Base-by-base conservation (phyloP, 2,329 filamentous ascomycete species). In the Cercospora zeina region DNA sequence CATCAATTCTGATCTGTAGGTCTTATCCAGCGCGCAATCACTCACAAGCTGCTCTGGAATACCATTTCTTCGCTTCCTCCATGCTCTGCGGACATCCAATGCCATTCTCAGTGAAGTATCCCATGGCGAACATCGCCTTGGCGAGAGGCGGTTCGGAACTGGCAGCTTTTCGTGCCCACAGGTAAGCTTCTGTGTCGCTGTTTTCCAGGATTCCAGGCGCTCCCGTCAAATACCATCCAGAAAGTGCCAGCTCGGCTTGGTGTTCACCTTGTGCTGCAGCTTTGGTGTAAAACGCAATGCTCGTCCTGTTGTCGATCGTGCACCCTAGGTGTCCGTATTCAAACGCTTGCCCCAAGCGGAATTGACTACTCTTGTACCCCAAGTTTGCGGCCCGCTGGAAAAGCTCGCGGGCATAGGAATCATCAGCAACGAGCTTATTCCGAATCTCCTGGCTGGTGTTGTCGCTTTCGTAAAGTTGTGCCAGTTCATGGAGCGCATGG, bases 91-190 rank as follows among this genome's bases (percentile, higher is more conserved):
- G 82, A 67, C 91, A 87, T 31, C 95, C 95, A 69, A 99, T 97
- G 11, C 95, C 95, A 54, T 95, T 88, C 77, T 99, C 95, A 0
- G 91, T 96, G 73, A 96, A 97, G 77, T 97, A 97, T 0, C 95
- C 95, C 89, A 99, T 96, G 0, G 93, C 95, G 77, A 97, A 97
- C 78, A 97, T 90, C 0, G 95, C 95, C 80, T 97, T 99, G 7
- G 91, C 87, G 37, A 97, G 78, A 2, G 80, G 79, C 11, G 79
- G 79, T 59, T 65, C 65, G 14, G 91, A 89, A 66, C 88, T 86
- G 0, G 95, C 95, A 1, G 95, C 93, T 77, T 97, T 97, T 21
- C 93, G 83, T 10, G 95, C 93, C 95, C 95, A 99, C 1, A 99
- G 84, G 75, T 97, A 99, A 0, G 95, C 95, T 75, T 99, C 95